Evolutionary conservation across 202 grass and related monocot species (phyloP).

Genomic region (Panicum virgatum): DNA sequence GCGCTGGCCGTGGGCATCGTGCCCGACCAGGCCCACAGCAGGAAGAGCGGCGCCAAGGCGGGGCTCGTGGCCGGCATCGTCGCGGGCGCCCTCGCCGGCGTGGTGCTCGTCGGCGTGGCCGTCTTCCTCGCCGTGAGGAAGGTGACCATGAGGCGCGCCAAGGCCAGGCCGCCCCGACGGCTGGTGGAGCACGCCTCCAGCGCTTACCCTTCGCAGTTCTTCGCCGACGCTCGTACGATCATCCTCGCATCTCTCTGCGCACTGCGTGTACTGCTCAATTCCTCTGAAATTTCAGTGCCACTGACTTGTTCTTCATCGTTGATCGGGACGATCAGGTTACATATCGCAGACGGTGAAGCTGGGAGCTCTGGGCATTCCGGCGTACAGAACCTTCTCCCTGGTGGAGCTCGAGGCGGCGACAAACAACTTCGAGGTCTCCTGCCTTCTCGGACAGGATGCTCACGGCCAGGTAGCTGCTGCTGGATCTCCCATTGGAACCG

Average conservation of each 20-base stretch:
- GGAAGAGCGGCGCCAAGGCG: constrained; percentile 34
- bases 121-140: constrained; percentile 55
- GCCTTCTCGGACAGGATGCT: constrained; percentile 68
- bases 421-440: constrained; percentile 70
- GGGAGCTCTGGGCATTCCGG: constrained; percentile 83
- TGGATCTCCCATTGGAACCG: not conserved
- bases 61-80: constrained; percentile 29
- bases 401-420: constrained; percentile 91
- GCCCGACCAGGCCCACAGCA: constrained; percentile 23
- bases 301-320: constrained; percentile 4
- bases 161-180: constrained; percentile 50
- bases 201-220: constrained; percentile 76
- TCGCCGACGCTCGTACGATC: constrained; percentile 78
- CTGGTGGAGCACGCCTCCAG: constrained; percentile 83
- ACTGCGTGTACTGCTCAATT: not conserved
- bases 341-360: constrained; percentile 83
- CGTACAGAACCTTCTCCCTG: constrained; percentile 79
- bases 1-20: constrained; percentile 88
- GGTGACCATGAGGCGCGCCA: constrained; percentile 38
- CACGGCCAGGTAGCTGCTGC: constrained; percentile 64
- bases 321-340: constrained; percentile 55
- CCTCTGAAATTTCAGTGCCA: not conserved
- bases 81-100: constrained; percentile 23
- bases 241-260: too few species aligned
- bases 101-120: constrained; percentile 40